phyloP scores from a whole-genome alignment of 805 yeast genomes.

The Saccharomyces cerevisiae region DNA sequence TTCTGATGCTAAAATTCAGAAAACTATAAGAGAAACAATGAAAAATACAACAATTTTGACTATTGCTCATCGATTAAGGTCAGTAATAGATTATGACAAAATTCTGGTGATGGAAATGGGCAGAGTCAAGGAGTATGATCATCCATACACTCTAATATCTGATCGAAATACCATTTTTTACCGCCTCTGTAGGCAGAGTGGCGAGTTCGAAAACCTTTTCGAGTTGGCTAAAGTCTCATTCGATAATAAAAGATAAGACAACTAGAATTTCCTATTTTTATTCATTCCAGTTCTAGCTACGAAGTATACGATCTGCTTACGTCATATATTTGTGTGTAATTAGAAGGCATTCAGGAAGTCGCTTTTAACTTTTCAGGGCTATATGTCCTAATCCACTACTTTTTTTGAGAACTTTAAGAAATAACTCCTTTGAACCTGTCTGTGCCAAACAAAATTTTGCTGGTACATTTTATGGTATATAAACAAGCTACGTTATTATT shows the following conservation, averaged over 20 bases:
- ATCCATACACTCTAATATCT: slow-evolving; percentile 49
- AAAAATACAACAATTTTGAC: slow-evolving; percentile 60
- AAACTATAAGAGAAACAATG: slow-evolving; percentile 65
- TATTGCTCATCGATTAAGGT: slow-evolving; percentile 71
- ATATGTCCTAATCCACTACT: too few relatives aligned
- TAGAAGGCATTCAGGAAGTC: too few relatives aligned
- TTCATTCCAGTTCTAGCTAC: not conserved
- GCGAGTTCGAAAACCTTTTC: slow-evolving; percentile 69
- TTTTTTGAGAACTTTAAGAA: too few relatives aligned
- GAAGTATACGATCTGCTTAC: too few relatives aligned
- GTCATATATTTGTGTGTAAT: too few relatives aligned
- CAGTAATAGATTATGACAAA: slow-evolving; percentile 70
- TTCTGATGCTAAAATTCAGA: slow-evolving; percentile 67
- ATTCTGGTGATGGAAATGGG: slow-evolving; percentile 75
- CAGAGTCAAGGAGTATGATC: slow-evolving; percentile 56
- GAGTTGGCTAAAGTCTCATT: slow-evolving; percentile 45
- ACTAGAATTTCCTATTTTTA: not conserved
- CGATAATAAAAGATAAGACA: too few relatives aligned
- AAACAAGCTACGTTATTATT: too few relatives aligned
- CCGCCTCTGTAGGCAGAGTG: slow-evolving; percentile 71
- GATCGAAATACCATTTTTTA: slow-evolving; percentile 43
- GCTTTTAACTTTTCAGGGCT: too few relatives aligned
- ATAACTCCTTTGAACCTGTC: too few relatives aligned
- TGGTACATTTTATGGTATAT: too few relatives aligned
- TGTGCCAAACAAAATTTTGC: too few relatives aligned